Evolutionary conservation across 2,329 filamentous ascomycete genomes (phyloP).

Genomic region (Alternaria sp.): DNA sequence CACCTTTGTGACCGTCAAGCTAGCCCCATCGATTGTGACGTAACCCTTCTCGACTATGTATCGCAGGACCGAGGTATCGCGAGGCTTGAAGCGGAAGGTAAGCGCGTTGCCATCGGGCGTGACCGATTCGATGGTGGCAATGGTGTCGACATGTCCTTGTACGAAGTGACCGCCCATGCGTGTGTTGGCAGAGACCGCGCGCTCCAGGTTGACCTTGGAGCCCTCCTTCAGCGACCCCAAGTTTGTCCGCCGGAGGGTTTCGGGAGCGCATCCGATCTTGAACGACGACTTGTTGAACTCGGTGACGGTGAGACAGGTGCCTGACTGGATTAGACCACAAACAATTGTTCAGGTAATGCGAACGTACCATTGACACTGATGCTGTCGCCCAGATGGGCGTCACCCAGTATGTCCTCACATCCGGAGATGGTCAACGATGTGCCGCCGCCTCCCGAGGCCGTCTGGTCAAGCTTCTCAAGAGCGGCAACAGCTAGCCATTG

Average conservation of each 20-base stretch:
- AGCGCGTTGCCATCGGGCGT: conserved; percentile 87
- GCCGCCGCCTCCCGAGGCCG: conserved; percentile 73
- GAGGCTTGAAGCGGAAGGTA: conserved; percentile 81
- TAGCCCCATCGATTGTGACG: conserved; percentile 91
- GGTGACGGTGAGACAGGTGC: conserved; percentile 92
- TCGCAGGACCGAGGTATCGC: conserved; percentile 70
- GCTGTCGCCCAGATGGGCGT: conserved; percentile 87
- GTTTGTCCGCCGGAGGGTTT: conserved; percentile 95
- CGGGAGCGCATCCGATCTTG: conserved; percentile 92
- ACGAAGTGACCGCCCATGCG: conserved; percentile 99
- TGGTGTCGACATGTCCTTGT: conserved; percentile 94
- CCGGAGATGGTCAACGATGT: conserved; percentile 88
- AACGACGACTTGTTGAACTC: conserved; percentile 69
- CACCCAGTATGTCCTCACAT: conserved; percentile 75
- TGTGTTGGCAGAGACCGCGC: conserved; percentile 86
- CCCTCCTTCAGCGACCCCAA: conserved; percentile 73
- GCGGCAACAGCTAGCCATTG: conserved; percentile 74
- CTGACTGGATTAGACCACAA: conserved; percentile 44
- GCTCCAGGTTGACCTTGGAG: conserved; percentile 87
- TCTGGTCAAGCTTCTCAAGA: conserved; percentile 79
- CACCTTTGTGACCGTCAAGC: conserved; percentile 88
- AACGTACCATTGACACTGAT: conserved; percentile 88
- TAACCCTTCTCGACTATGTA: conserved; percentile 98
- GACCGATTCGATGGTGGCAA: conserved; percentile 74
- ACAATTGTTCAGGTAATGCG: too few relatives aligned